Base-by-base conservation (phyloP, 1,139 yeast genomes). In the Saccharomycopsis crataegensis region DNA sequence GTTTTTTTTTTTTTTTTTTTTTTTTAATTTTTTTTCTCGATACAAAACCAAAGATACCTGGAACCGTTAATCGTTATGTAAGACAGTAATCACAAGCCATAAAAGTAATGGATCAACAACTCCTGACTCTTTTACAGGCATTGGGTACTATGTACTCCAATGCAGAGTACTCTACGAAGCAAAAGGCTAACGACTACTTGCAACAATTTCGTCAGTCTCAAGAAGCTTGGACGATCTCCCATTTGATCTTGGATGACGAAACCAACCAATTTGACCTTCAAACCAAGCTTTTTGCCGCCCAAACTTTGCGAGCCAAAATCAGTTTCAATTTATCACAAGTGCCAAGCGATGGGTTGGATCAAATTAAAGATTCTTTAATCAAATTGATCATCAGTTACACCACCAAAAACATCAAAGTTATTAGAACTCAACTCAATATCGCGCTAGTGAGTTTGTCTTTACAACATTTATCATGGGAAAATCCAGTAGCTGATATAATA, bases 251-350 rank as follows among this genome's bases (percentile, higher is more conserved):
- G 16, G 50, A 56, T 6, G 52, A 58, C 8, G 48, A 50, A n/a
- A 44, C 51, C 7, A 62, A 60, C 17, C 59, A 59, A 6, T 58
- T 60, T 41, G 60, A 74, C 11, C 58, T 77, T 32, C 86, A 84
- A 61, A 70, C 86, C 48, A 82, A 82, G 63, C 72, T 93, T 62
- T 93, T 94, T 71, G 86, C 94, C 8, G 86, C 97, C 1, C 99
- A 94, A 67, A 91, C 98, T 0, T 71, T 94, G 59, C 74, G 96
- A 59, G 83, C 91, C 43, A 90, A 90, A 64, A 73, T 89, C 50
- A 85, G 88, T 12, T 91, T 87, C 66, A 98, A 93, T 69, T 73
- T 91, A 60, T 74, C 76, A 58, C 99, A 93, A 67, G 70, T 89
- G 2, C 88, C 89, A 0, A 71, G 67, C 37, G 75, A 74, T 7